Percentiles rank a stretch among this genome's conserved stretches.
These are phyloP conservation scores for Leucogyrophana mollusca DNA, from an alignment of 768 basidiomycete species.

Conservation along the genomic window DNA sequence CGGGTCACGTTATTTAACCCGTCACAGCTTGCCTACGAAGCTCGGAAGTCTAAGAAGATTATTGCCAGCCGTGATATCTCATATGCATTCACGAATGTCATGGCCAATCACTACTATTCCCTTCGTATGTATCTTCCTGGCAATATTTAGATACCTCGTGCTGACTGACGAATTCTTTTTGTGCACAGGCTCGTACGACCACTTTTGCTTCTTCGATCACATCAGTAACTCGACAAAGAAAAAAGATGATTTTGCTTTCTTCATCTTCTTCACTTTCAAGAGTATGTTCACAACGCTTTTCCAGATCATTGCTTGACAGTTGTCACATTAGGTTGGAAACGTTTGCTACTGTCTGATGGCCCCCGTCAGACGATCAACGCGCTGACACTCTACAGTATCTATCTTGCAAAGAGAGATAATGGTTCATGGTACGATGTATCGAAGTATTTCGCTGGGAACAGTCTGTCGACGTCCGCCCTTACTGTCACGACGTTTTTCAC, in stretches of 20 bases:
- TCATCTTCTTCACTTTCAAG: conserved; percentile 99
- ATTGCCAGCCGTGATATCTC: conserved; percentile 95
- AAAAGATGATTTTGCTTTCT: conserved; percentile 98
- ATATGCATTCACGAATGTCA: conserved; percentile 96
- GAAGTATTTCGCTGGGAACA: conserved; percentile 80
- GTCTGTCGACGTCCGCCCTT: conserved; percentile 75
- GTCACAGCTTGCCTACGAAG: conserved; percentile 83
- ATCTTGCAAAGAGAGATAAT: conserved; percentile 49
- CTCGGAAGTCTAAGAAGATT: conserved; percentile 89
- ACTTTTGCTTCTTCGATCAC: conserved; percentile 98
- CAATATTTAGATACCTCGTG: background rate
- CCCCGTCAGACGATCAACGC: conserved; percentile 98
- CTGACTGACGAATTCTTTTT: background rate
- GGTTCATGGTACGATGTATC: conserved; percentile 66
- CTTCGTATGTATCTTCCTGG: conserved; percentile 58
- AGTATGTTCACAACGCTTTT: conserved; percentile 47
- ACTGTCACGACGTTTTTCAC: conserved; percentile 91
- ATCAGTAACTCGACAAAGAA: conserved; percentile 94
- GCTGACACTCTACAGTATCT: conserved; percentile 94
- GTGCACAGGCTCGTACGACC: conserved; percentile 81
- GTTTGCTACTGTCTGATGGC: conserved; percentile 87
- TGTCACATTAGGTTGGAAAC: conserved; percentile 71
- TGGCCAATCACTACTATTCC: conserved; percentile 96
- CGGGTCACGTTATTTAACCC: conserved; percentile 10
- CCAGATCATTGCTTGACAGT: background rate